Percentiles rank a stretch among this genome's conserved stretches.
Conservation (phyloP, 345 rosid species). For the Syzygium oleosum region DNA sequence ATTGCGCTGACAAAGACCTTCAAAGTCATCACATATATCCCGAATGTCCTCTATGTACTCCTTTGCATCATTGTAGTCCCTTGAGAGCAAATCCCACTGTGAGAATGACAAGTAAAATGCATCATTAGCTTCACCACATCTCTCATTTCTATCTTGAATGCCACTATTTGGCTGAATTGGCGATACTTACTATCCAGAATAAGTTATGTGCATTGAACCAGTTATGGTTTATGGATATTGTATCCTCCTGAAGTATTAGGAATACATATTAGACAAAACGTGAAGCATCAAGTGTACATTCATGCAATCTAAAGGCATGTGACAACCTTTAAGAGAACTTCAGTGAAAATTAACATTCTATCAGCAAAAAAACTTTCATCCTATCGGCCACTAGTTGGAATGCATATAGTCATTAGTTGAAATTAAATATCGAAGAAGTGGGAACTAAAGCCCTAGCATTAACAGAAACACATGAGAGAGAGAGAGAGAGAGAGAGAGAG, state of each 20-base stretch:
- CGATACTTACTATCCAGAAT: conserved; percentile 74
- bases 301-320: background rate
- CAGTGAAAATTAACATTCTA: background rate
- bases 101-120: conserved; percentile 6
- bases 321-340: background rate
- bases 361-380: background rate
- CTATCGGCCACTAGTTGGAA: background rate
- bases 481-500: background rate
- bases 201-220: conserved; percentile 87
- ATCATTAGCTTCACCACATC: background rate
- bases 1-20: conserved; percentile 84
- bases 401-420: background rate
- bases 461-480: background rate
- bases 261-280: conserved; percentile 1
- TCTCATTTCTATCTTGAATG: background rate
- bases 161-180: background rate
- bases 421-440: background rate
- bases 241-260: conserved; percentile 61
- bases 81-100: conserved; percentile 80
- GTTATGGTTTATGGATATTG: conserved; percentile 89
- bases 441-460: background rate
- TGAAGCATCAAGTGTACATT: background rate
- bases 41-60: conserved; percentile 82
- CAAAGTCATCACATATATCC: conserved; percentile 86
- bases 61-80: conserved; percentile 72